Conservation (phyloP, 371 early-diverging fungal genomes). For the Basidiobolus meristosporus region DNA sequence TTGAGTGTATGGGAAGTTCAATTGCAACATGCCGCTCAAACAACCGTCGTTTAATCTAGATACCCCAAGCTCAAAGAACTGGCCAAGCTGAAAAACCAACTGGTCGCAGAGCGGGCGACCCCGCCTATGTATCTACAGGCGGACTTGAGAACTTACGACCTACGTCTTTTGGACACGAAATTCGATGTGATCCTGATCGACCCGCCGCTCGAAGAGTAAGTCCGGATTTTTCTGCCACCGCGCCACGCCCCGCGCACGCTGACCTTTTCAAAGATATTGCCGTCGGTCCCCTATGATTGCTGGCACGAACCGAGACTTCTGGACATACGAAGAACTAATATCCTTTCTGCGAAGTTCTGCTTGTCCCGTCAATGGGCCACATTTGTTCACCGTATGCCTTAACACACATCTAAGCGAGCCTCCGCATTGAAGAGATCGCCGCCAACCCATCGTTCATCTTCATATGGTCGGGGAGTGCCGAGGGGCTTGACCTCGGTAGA, state of each 20-base stretch:
- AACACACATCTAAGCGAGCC: constrained; percentile 6
- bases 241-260: neutral
- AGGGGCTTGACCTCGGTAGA: constrained; percentile 22
- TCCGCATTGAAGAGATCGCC: constrained; percentile 19
- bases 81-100: constrained; percentile 11
- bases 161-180: constrained; percentile 8
- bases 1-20: neutral
- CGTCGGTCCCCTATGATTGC: constrained; percentile 7
- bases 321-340: constrained; percentile 20
- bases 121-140: constrained; percentile 14
- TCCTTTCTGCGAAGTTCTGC: neutral
- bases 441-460: constrained; percentile 24
- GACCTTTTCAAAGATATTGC: constrained; percentile 5
- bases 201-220: constrained; percentile 20
- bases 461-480: constrained; percentile 20
- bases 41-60: constrained; percentile 1
- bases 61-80: constrained; percentile 19
- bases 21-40: neutral
- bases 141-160: constrained; percentile 15
- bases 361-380: neutral
- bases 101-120: constrained; percentile 10
- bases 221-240: neutral
- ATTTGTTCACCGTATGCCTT: neutral
- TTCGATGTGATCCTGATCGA: constrained; percentile 26
- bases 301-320: constrained; percentile 5